A percentile compares a stretch with the other conserved stretches of the same genome.
phyloP scores from a whole-genome alignment of 148 eudicot genomes.

The Rhododendron griersonianum region DNA sequence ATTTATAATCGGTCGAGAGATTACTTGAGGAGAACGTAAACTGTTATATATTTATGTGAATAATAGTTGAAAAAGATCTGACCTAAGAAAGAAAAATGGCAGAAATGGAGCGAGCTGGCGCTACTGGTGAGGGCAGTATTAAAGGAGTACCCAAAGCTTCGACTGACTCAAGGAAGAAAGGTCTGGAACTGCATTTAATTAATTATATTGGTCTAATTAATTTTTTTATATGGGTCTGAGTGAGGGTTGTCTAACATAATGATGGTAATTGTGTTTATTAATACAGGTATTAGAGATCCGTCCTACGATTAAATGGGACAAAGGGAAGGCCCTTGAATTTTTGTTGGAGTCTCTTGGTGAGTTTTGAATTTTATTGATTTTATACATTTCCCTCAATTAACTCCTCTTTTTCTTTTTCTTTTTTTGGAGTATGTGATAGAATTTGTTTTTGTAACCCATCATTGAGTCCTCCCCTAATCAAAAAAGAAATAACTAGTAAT shows the following conservation, averaged over 20 bases:
- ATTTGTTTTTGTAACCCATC: background rate
- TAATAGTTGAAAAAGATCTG: background rate
- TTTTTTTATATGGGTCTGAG: background rate
- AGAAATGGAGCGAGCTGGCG: slow-evolving; percentile 76
- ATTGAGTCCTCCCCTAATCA: background rate
- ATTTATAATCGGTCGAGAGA: no score
- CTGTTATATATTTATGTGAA: background rate
- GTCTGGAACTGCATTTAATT: slow-evolving; percentile 11
- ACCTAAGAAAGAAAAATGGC: background rate
- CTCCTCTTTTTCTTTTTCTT: no score
- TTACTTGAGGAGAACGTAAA: no score
- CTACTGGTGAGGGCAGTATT: slow-evolving; percentile 59
- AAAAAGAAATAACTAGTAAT: no score
- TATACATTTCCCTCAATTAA: background rate
- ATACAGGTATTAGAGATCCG: slow-evolving; percentile 78
- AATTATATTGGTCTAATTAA: background rate
- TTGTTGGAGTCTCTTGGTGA: slow-evolving; percentile 85
- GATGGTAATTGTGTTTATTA: background rate
- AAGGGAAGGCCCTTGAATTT: slow-evolving; percentile 94
- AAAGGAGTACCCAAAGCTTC: slow-evolving; percentile 62
- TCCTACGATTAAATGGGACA: slow-evolving; percentile 92
- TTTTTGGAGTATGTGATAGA: background rate
- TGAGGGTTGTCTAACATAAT: background rate
- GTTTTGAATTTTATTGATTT: slow-evolving; percentile 27
- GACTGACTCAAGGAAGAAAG: slow-evolving; percentile 77